A percentile compares a stretch with the other conserved stretches of the same genome.
phyloP scores from a whole-genome alignment of 805 yeast genomes.

The Saccharomycopsis capsularis region DNA sequence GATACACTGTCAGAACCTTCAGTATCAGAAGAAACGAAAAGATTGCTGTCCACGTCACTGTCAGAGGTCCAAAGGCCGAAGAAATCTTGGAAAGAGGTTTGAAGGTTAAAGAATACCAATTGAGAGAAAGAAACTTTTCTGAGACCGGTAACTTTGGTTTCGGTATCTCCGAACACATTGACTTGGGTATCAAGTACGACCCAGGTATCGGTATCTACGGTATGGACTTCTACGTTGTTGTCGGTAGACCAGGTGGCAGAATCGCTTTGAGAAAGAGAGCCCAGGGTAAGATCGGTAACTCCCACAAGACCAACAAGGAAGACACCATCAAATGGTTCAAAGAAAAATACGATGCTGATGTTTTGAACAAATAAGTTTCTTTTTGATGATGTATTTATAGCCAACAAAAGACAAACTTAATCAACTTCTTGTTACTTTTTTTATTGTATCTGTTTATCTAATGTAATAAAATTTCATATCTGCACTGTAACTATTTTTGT shows the following conservation, averaged over 20 bases:
- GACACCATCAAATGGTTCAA: slow-evolving; percentile 98
- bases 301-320: slow-evolving; percentile 86
- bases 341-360: slow-evolving; percentile 99
- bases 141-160: slow-evolving; percentile 99
- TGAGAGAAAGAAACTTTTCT: slow-evolving; percentile 89
- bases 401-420: no score
- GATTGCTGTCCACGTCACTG: slow-evolving; percentile 98
- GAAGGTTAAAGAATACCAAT: slow-evolving; percentile 99
- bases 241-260: slow-evolving; percentile 99
- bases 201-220: slow-evolving; percentile 99
- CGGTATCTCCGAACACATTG: slow-evolving; percentile 99
- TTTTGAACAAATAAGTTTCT: slow-evolving; percentile 60
- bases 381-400: no score
- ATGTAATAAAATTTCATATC: slow-evolving; percentile 1
- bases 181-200: slow-evolving; percentile 99
- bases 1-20: slow-evolving; percentile 99
- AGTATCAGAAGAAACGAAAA: slow-evolving; percentile 99
- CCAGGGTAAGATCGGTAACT: slow-evolving; percentile 80
- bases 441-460: slow-evolving; percentile 2
- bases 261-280: slow-evolving; percentile 98
- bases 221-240: slow-evolving; percentile 99
- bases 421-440: slow-evolving; percentile 1
- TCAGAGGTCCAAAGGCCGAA: slow-evolving; percentile 99
- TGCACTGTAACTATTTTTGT: not conserved
- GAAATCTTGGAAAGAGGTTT: slow-evolving; percentile 99